A percentile compares a stretch with the other conserved stretches of the same genome.
phyloP scores from a whole-genome alignment of 1,284 basidiomycete genomes.

The Ustilago tritici region DNA sequence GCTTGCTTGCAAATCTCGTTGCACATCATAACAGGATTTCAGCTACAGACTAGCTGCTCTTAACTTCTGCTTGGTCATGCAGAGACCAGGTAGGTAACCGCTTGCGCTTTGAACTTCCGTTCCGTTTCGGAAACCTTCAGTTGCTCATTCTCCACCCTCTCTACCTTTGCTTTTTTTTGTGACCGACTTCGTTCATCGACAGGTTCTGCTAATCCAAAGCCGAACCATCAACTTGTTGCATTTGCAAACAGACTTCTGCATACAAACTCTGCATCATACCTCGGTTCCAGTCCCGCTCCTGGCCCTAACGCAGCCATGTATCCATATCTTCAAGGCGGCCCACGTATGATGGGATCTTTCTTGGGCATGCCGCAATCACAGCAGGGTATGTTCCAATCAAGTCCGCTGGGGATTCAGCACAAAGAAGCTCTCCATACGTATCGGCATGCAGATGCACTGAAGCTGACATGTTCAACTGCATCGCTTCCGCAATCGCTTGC shows the following conservation, averaged over 20 bases:
- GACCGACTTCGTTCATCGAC: background rate
- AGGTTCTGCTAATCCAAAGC: conserved; percentile 45
- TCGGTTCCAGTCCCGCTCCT: conserved; percentile 30
- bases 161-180: background rate
- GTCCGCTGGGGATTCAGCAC: background rate
- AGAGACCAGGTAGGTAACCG: conserved; percentile 42
- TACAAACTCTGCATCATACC: conserved; percentile 28
- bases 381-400: conserved; percentile 22
- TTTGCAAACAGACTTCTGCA: conserved; percentile 46
- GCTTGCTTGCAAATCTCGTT: background rate
- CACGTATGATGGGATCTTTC: conserved; percentile 55
- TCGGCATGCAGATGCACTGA: background rate
- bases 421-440: background rate
- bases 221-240: conserved; percentile 36
- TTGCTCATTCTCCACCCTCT: conserved; percentile 1
- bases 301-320: conserved; percentile 43
- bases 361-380: conserved; percentile 55
- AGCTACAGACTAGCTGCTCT: conserved; percentile 13
- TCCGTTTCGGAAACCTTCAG: background rate
- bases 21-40: conserved; percentile 7
- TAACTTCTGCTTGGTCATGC: conserved; percentile 41
- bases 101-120: background rate
- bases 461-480: conserved; percentile 3
- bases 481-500: background rate
- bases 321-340: conserved; percentile 56